Conservation (phyloP, 768 basidiomycete genomes). For the Mrakia hoshinonis region DNA sequence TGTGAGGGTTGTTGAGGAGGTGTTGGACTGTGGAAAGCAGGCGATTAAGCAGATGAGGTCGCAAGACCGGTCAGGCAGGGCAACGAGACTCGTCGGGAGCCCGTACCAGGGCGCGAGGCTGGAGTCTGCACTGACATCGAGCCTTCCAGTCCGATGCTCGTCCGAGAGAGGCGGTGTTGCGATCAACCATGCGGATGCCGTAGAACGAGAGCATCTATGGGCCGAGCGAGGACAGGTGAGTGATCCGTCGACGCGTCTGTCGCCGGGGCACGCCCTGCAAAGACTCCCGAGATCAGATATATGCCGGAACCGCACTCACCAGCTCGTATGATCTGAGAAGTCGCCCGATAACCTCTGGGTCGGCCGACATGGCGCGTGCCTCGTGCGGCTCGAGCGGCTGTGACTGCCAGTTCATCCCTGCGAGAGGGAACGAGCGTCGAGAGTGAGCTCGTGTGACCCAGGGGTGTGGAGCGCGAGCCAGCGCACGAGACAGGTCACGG, state of each 20-base stretch:
- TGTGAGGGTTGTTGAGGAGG: not conserved
- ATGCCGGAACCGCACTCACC: not conserved
- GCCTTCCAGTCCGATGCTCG: not conserved
- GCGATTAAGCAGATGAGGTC: not conserved
- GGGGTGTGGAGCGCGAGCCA: not conserved
- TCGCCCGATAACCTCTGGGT: not conserved
- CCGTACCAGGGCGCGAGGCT: not conserved
- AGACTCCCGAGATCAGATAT: not conserved
- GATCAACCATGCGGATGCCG: not conserved
- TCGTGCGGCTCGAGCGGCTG: conserved; percentile 5
- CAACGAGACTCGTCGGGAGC: not conserved
- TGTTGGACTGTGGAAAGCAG: not conserved
- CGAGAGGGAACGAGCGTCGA: not conserved
- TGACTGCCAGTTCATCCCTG: conserved; percentile 8
- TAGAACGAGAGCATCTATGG: not conserved
- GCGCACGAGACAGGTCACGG: not conserved
- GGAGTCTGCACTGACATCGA: not conserved
- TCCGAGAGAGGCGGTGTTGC: not conserved
- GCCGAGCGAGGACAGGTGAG: not conserved
- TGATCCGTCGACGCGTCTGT: not conserved
- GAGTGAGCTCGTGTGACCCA: not conserved
- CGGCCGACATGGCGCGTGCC: not conserved
- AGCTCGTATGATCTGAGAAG: conserved; percentile 6
- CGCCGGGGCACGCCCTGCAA: no score
- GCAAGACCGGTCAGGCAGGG: not conserved